phyloP scores from a whole-genome alignment of 139 green algal genomes.

The Chlamydomonas urium region DNA sequence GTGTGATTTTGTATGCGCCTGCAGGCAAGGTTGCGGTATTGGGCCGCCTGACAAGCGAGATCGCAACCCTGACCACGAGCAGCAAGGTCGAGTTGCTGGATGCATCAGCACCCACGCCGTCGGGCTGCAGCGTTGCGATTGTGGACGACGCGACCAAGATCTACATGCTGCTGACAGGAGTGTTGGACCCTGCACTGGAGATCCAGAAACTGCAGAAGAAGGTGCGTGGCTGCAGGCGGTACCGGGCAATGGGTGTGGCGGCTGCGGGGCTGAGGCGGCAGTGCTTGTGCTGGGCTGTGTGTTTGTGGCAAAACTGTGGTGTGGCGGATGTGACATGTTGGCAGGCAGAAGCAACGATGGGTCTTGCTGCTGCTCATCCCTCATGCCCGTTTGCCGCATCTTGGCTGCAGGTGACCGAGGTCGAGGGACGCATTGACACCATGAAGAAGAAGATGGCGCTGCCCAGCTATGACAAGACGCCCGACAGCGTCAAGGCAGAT shows the following conservation, averaged over 20 bases:
- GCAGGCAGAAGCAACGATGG: neutral
- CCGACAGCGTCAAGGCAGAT: slow-evolving; percentile 50
- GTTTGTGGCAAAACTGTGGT: neutral
- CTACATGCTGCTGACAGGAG: slow-evolving; percentile 69
- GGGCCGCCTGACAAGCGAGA: slow-evolving; percentile 26
- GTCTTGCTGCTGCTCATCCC: too few relatives aligned
- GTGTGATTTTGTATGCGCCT: too few relatives aligned
- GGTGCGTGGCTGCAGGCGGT: slow-evolving; percentile 24
- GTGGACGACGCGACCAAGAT: slow-evolving; percentile 75
- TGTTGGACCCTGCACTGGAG: slow-evolving; percentile 88
- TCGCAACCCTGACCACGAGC: slow-evolving; percentile 56
- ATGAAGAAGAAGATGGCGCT: slow-evolving; percentile 54
- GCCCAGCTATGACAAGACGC: slow-evolving; percentile 75
- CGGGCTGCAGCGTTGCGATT: slow-evolving; percentile 74
- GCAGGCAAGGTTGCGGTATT: slow-evolving; percentile 37
- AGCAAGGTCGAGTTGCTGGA: slow-evolving; percentile 38
- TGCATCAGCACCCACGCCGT: slow-evolving; percentile 40
- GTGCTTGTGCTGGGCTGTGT: neutral
- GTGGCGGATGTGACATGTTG: neutral
- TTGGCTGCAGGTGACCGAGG: slow-evolving; percentile 33
- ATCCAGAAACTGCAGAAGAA: slow-evolving; percentile 88
- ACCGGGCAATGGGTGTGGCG: neutral
- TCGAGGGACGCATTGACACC: slow-evolving; percentile 28
- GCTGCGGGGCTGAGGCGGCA: neutral
- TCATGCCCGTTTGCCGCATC: too few relatives aligned